phyloP scores from a whole-genome alignment of 1,139 yeast genomes.

The Saccharomycopsis hybrid region DNA sequence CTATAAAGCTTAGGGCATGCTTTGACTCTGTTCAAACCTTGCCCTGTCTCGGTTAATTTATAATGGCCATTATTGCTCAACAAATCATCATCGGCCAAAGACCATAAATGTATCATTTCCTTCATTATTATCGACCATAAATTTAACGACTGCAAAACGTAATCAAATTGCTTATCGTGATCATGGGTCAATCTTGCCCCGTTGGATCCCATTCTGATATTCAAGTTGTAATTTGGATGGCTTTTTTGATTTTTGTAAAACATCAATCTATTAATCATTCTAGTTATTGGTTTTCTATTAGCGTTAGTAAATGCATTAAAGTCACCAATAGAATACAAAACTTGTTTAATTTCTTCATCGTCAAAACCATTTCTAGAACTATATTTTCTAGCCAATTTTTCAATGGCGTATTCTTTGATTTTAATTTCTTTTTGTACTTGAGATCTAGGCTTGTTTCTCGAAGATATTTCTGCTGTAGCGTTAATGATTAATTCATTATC shows the following conservation, averaged over 20 bases:
- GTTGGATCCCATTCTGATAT: constrained; percentile 53
- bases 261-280: constrained; percentile 51
- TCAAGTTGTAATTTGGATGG: constrained; percentile 40
- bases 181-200: constrained; percentile 68
- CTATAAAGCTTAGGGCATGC: constrained; percentile 60
- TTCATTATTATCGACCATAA: constrained; percentile 70
- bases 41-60: constrained; percentile 64
- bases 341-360: constrained; percentile 57
- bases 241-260: constrained; percentile 40
- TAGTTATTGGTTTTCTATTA: constrained; percentile 55
- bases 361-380: constrained; percentile 29
- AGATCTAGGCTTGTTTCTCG: constrained; percentile 46
- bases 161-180: constrained; percentile 61
- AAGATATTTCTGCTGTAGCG: constrained; percentile 60
- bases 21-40: constrained; percentile 67
- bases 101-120: constrained; percentile 69
- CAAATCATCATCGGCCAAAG: constrained; percentile 62
- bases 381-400: constrained; percentile 42
- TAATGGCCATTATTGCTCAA: constrained; percentile 44
- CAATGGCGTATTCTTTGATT: constrained; percentile 58
- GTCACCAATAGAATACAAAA: constrained; percentile 67
- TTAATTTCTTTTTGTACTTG: constrained; percentile 51
- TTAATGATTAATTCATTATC: constrained; percentile 49
- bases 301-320: constrained; percentile 64
- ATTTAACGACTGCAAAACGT: constrained; percentile 62